phyloP scores from a whole-genome alignment of 176 grass and related monocot genomes.

The Thalia dealbata region DNA sequence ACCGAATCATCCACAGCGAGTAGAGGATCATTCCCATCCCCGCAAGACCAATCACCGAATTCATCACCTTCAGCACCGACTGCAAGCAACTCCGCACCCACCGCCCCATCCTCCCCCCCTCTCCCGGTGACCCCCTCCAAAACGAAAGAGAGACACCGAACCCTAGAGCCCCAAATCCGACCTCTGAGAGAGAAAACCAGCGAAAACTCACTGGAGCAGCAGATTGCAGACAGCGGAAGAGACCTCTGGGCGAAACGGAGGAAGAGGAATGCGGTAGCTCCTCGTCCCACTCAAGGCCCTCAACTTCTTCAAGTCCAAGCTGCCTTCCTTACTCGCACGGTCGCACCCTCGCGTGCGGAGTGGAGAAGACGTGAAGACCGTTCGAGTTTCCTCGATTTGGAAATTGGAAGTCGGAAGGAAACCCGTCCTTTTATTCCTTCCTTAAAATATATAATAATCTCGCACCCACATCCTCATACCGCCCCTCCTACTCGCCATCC shows the following conservation, averaged over 20 bases:
- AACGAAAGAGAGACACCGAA: neutral
- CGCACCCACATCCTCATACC: too few relatives aligned
- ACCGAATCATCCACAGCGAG: constrained; percentile 89
- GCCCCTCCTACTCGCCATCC: too few relatives aligned
- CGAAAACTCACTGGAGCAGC: neutral
- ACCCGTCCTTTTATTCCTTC: too few relatives aligned
- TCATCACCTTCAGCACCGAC: constrained; percentile 77
- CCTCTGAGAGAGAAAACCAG: neutral
- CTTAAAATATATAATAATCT: too few relatives aligned
- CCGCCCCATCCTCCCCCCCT: constrained; percentile 26
- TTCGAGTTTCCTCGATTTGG: neutral
- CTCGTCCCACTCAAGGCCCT: neutral
- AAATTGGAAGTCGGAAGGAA: too few relatives aligned
- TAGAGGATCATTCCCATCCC: constrained; percentile 96
- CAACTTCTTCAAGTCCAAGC: neutral
- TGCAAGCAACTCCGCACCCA: constrained; percentile 56
- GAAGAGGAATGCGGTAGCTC: neutral
- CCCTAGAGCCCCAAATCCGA: constrained; percentile 5
- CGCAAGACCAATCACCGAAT: constrained; percentile 67
- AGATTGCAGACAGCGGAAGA: neutral
- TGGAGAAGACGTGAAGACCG: neutral
- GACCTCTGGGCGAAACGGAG: neutral
- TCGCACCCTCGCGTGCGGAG: too few relatives aligned
- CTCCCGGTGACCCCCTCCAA: neutral
- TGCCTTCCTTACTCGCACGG: neutral